Base-by-base conservation (phyloP, 768 basidiomycete genomes). In the Suillus occidentalis region DNA sequence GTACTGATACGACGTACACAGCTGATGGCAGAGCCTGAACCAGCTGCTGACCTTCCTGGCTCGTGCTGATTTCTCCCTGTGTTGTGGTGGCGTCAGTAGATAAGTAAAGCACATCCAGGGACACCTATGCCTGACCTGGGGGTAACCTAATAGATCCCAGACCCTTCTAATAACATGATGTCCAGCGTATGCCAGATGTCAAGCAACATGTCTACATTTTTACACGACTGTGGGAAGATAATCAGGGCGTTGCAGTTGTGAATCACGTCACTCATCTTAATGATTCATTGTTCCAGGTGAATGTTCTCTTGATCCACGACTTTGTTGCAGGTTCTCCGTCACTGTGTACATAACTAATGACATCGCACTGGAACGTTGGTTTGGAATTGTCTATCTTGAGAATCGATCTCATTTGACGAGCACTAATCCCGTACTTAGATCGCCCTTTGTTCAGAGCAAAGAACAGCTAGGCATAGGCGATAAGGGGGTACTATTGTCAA, bases 21-120 rank as follows among this genome's bases (percentile, higher is more conserved):
- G 86, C 82, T 92, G 69, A 89, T 92, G 85, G 67, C 87, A 31
- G 81, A 77, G 66, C 87, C 89, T 5, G 72, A 72, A 37, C 73
- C 77, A 10, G 71, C 74, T 10, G 80, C 77, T 12, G 75, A 76
- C 12, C 83, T 82, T 5, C 78, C 80, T 61, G 77, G 74, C 45
- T 70, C 63, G 61, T 77, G 76, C 58, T 77, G 62, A 73, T 42
- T 31, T 25, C 14, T 57, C 16, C 37, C 14, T 58, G 36, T 40
- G 40, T 31, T 28, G 40, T 42, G 25, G 10, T 42, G 25, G 40
- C 25, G 40, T 59, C 18, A 14, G 62, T 37, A 63, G 40, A 37
- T 63, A 62, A 59, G 37, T 57, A 39, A 39, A 39, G 22, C 14
- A 58, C 25, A 18, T 42, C 25, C 12, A 42, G 28, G 58, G 39